A percentile compares a stretch with the other conserved stretches of the same genome.
phyloP scores from a whole-genome alignment of 2,329 filamentous ascomycete species.

The Paradendryphiella salina region DNA sequence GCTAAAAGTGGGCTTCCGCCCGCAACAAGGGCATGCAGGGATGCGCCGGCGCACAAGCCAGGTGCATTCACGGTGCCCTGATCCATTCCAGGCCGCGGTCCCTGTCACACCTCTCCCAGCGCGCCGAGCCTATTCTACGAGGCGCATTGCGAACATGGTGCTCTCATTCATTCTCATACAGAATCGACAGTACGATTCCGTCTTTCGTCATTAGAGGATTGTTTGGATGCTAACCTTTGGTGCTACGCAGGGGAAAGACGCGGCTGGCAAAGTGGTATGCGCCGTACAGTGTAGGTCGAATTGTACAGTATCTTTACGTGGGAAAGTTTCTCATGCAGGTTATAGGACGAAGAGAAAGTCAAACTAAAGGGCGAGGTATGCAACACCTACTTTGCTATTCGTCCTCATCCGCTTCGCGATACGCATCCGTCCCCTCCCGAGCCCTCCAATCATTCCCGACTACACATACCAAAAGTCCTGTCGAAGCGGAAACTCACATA shows the following conservation, averaged over 20 bases:
- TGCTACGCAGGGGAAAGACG: conserved; percentile 79
- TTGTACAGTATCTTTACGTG: neutral
- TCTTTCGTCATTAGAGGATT: neutral
- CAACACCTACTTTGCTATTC: conserved; percentile 13
- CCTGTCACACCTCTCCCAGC: conserved; percentile 4
- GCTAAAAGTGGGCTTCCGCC: conserved; percentile 18
- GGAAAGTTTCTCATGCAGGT: conserved; percentile 19
- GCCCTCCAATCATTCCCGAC: neutral
- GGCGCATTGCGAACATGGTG: conserved; percentile 53
- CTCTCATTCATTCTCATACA: conserved; percentile 90
- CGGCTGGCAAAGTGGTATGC: conserved; percentile 98
- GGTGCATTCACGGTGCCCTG: conserved; percentile 1
- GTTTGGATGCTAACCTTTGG: neutral
- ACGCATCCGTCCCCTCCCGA: neutral
- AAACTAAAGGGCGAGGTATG: conserved; percentile 94
- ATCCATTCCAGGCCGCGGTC: conserved; percentile 1
- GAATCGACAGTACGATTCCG: conserved; percentile 72
- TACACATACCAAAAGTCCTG: neutral
- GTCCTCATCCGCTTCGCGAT: neutral
- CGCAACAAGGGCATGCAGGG: conserved; percentile 11
- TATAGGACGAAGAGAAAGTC: conserved; percentile 92
- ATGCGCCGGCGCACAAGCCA: conserved; percentile 9
- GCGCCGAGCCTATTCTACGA: conserved; percentile 11
- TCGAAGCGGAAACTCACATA: neutral
- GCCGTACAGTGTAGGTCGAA: conserved; percentile 73